Evolutionary conservation across 495 filamentous ascomycete species (phyloP), one percentile per base, ranked within the genome.

Genomic region (Xylaria cubensis): DNA sequence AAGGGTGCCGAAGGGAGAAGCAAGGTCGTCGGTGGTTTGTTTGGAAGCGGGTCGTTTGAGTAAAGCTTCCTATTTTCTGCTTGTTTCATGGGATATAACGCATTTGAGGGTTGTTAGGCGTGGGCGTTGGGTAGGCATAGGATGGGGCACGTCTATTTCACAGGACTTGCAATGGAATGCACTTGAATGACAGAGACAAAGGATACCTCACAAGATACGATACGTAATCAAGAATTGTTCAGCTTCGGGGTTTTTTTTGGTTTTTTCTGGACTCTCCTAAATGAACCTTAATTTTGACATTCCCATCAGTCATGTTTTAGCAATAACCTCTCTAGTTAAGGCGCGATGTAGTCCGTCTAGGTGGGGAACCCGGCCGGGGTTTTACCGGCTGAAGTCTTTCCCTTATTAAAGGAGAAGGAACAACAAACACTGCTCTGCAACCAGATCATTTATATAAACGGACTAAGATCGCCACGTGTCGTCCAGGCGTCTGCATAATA

Each of bases 1-100:
- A 92, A 90, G 83, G 89, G 85, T 34, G 92, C 76, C 67, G 90
- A 80, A 85, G 88, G 78, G 67, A 72, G 85, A 64, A 73, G 76
- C 12, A 79, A 81, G 56, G 82, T 80, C 24, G 84, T 88, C 13
- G 85, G 84, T 19, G 85, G 86, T 9, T 74, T 89, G 73, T 86
- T 88, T 78, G 85, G 83, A 1, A 81, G 77, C n/a, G 86, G 86
- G 4, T 81, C 76, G 67, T 87, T 86, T 75, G 84, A 86, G 76
- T 87, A 74, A 41, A 44, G 32, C 64, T 36, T 21, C 32, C 0
- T 55, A 15, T 4, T 26, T 55, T 55, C 29, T 29, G 13, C 41
- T 48, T 63, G 56, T 10, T 63, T 62, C 2, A 34, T 63, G 46
- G 39, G 26, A 70, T 53, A 46, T 56, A 62, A 29, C 17, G 62